These are phyloP conservation scores for Argentina anserina DNA, from an alignment of 306 rosid species.

Conservation along the genomic window DNA sequence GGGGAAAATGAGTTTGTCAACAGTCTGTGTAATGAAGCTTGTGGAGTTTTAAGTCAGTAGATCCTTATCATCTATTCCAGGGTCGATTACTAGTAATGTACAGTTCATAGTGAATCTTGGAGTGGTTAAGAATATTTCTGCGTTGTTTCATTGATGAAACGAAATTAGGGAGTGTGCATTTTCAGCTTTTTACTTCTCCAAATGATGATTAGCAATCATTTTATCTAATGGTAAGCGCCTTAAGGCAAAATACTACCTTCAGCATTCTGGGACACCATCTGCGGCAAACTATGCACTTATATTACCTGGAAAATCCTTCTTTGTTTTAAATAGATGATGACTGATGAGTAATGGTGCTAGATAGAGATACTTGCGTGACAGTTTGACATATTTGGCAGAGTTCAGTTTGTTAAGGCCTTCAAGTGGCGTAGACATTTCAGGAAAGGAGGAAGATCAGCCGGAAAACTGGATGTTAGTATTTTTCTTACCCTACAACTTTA, in stretches of 20 bases:
- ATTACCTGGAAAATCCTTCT: background rate
- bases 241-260: no score
- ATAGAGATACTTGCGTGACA: background rate
- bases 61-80: background rate
- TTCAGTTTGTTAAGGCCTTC: background rate
- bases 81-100: background rate
- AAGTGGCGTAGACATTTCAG: background rate
- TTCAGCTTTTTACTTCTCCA: background rate
- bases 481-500: background rate
- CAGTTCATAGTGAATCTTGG: no score
- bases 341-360: background rate
- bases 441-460: no score
- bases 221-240: background rate
- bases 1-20: constrained; percentile 10
- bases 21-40: background rate
- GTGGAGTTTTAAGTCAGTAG: background rate
- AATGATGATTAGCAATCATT: background rate
- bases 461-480: no score
- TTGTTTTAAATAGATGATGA: no score
- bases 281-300: background rate
- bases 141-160: no score
- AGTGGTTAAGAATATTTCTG: no score
- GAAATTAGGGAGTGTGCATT: no score
- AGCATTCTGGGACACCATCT: no score
- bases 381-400: background rate